Evolutionary conservation across 352 stramenopile species (phyloP), one percentile per base, ranked within the genome.

Genomic region (Labyrinthula sp.): DNA sequence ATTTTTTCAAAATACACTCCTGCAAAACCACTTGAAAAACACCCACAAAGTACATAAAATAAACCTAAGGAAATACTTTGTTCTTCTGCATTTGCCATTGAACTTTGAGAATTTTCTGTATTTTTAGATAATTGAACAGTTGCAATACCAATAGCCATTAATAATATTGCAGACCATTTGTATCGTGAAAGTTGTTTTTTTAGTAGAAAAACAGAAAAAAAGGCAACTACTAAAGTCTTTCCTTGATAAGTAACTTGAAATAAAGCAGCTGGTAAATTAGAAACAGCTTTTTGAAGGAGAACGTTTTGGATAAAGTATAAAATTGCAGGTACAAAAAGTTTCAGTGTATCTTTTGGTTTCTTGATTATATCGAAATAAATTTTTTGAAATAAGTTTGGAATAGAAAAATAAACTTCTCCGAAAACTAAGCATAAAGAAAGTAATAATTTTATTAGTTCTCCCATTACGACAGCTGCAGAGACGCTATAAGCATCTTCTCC

Each of bases 1-100:
- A 89, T 71, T 49, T 82, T 82, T 65, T 90, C 78, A 61, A 88
- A 86, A 56, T 81, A 89, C 0, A 90, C 77, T 6, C 77, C 77
- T 1, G 76, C 73, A 47, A 88, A 77, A 1, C 74, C 76, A 24
- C 63, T 79, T 6, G 62, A 80, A 5, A 80, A 47, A 36, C 69
- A 79, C 4, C 72, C 71, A 18, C 74, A 30, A 2, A 76, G 62
- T 7, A 87, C 68, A 23, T 69, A 65, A 15, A 64, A 30, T 9
- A 88, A 57, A 20, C 78, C 78, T 23, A 28, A 22, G n/a, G 10
- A 5, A 4, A 24, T 56, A 38, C 23, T 28, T 20, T 18, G 58
- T 52, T 0, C 50, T 25, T 33, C 59, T 54, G 38, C 54, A 45
- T 48, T 46, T 24, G 12, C 28, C 12, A 10, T 57, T 36, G 34